Percentiles rank a stretch among this genome's conserved stretches.
Evolutionary conservation across 1,284 basidiomycete genomes (phyloP).

Genomic region (Chalciporus piperatoides): DNA sequence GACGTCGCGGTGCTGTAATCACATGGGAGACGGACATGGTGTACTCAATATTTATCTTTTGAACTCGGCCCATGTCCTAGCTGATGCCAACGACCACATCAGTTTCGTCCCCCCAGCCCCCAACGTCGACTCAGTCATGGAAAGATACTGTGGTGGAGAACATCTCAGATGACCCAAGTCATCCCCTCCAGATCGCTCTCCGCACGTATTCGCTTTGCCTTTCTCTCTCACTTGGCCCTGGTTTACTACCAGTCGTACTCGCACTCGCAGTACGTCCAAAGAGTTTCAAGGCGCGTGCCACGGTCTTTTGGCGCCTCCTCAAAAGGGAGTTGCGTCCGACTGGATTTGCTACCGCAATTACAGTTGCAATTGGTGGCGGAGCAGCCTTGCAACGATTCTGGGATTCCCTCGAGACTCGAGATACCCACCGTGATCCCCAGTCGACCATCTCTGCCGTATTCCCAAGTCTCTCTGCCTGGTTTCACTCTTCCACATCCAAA

Average conservation of each 20-base stretch:
- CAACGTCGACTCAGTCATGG: slow-evolving; percentile 9
- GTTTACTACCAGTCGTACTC: slow-evolving; percentile 50
- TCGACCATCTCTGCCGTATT: neutral
- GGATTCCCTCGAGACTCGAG: slow-evolving; percentile 31
- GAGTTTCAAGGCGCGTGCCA: slow-evolving; percentile 12
- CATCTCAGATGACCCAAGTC: slow-evolving; percentile 26
- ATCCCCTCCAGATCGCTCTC: slow-evolving; percentile 57
- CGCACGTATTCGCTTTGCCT: slow-evolving; percentile 67
- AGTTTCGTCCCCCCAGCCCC: neutral
- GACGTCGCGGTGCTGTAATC: slow-evolving; percentile 12
- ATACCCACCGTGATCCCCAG: neutral
- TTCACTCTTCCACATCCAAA: slow-evolving; percentile 4
- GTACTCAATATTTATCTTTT: neutral
- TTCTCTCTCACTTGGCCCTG: slow-evolving; percentile 62
- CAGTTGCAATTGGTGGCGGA: slow-evolving; percentile 61
- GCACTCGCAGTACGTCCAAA: slow-evolving; percentile 28
- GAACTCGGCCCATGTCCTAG: neutral
- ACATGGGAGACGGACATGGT: slow-evolving; percentile 12
- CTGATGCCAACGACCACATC: slow-evolving; percentile 1
- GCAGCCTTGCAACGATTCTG: slow-evolving; percentile 47
- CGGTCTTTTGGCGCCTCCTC: slow-evolving; percentile 41
- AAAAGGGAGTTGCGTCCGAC: slow-evolving; percentile 52
- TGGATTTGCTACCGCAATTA: slow-evolving; percentile 67
- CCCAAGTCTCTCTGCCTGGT: neutral
- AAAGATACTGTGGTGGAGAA: slow-evolving; percentile 1